Percentiles rank a stretch among this genome's conserved stretches.
phyloP scores from a whole-genome alignment of 805 yeast species.

The Nakazawaea pomicola region DNA sequence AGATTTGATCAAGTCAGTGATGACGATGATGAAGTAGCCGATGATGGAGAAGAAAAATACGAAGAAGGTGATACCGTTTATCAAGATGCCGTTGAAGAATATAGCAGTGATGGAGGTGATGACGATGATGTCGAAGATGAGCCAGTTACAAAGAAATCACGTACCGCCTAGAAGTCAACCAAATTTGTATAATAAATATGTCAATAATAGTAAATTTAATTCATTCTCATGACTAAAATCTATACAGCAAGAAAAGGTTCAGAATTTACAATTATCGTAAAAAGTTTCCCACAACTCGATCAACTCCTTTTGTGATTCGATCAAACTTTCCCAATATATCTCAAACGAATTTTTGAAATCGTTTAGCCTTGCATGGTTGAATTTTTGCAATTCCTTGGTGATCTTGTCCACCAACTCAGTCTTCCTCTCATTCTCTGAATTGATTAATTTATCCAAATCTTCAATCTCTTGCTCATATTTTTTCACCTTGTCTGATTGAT shows the following conservation, averaged over 20 bases:
- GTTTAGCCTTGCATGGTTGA: conserved; percentile 70
- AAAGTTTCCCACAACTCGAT: conserved; percentile 88
- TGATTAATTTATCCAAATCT: conserved; percentile 47
- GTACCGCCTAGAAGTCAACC: conserved; percentile 1
- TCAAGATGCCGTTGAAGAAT: conserved; percentile 18
- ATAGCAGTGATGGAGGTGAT: conserved; percentile 14
- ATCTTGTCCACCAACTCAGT: conserved; percentile 62
- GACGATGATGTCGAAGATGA: conserved; percentile 33
- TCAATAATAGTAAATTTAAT: no score
- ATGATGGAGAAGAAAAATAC: conserved; percentile 42
- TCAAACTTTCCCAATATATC: conserved; percentile 81
- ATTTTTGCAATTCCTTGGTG: conserved; percentile 58
- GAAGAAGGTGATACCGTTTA: conserved; percentile 46
- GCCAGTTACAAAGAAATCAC: conserved; percentile 15
- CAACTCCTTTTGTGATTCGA: conserved; percentile 90
- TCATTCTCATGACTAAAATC: no score
- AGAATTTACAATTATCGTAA: conserved; percentile 47
- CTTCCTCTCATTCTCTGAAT: conserved; percentile 52
- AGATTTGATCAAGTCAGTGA: conserved; percentile 67
- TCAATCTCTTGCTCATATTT: conserved; percentile 55
- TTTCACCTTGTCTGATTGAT: conserved; percentile 59
- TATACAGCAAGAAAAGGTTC: neutral
- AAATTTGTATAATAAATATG: neutral
- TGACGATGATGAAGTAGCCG: conserved; percentile 50
- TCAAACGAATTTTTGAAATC: conserved; percentile 90